phyloP scores from a whole-genome alignment of 2,329 filamentous ascomycete genomes.

The Alternaria sp. region DNA sequence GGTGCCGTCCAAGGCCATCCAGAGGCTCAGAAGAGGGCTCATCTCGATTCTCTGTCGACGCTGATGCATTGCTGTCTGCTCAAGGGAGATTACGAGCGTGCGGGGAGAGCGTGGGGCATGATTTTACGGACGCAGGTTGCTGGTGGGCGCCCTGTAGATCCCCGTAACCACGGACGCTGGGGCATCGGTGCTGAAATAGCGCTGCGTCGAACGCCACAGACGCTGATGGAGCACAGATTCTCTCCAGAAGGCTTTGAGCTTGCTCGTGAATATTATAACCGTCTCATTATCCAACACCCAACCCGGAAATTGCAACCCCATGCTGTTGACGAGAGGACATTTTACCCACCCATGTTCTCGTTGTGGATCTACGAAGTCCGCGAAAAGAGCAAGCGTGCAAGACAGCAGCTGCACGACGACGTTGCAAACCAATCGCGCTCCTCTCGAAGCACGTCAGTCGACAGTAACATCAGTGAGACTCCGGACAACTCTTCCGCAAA shows the following conservation, averaged over 20 bases:
- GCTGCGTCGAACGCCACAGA: constrained; percentile 59
- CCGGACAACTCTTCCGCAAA: constrained; percentile 12
- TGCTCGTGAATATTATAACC: constrained; percentile 75
- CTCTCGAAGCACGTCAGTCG: constrained; percentile 21
- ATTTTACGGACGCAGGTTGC: constrained; percentile 68
- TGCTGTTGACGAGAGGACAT: constrained; percentile 71
- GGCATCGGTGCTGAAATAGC: constrained; percentile 84
- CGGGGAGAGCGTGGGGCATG: constrained; percentile 76
- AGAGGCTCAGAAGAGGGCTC: constrained; percentile 54
- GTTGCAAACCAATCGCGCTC: constrained; percentile 4
- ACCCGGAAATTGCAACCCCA: constrained; percentile 69
- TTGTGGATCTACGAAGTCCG: constrained; percentile 81
- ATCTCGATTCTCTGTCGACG: constrained; percentile 71
- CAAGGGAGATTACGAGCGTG: constrained; percentile 72
- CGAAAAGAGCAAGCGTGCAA: constrained; percentile 60
- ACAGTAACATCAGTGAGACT: constrained; percentile 6
- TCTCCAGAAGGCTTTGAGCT: constrained; percentile 59
- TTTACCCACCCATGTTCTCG: constrained; percentile 81
- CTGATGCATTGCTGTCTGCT: constrained; percentile 76
- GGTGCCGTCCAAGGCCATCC: constrained; percentile 17
- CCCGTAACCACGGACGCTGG: constrained; percentile 76
- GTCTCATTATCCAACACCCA: constrained; percentile 73
- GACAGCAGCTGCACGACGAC: constrained; percentile 25
- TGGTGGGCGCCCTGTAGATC: constrained; percentile 65
- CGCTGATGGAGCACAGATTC: constrained; percentile 21